These are phyloP conservation scores for Linderina pennispora DNA, from an alignment of 192 early-diverging fungal species.

Conservation along the genomic window DNA sequence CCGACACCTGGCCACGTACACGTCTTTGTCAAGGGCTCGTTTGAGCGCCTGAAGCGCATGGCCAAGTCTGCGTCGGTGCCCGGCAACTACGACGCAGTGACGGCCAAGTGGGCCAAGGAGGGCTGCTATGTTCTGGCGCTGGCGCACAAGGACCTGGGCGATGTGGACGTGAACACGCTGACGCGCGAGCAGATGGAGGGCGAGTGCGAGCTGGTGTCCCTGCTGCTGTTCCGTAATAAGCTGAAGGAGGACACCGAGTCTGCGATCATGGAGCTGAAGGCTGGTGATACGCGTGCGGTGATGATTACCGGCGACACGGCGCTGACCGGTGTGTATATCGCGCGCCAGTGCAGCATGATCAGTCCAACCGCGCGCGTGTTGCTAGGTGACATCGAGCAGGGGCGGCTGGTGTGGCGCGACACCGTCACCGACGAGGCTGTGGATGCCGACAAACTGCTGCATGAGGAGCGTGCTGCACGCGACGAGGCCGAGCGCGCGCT, in stretches of 20 bases:
- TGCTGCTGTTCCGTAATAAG: constrained; percentile 72
- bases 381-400: constrained; percentile 52
- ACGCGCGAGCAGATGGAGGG: constrained; percentile 58
- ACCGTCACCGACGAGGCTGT: constrained; percentile 48
- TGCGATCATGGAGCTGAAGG: constrained; percentile 60
- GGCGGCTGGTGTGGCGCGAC: constrained; percentile 52
- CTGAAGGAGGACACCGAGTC: constrained; percentile 64
- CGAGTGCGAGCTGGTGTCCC: constrained; percentile 48
- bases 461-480: neutral
- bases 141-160: constrained; percentile 57
- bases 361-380: constrained; percentile 42
- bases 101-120: constrained; percentile 55
- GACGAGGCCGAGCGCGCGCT: constrained; percentile 13
- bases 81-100: constrained; percentile 48
- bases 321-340: constrained; percentile 67
- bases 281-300: constrained; percentile 61
- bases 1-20: constrained; percentile 47
- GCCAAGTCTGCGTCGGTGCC: constrained; percentile 46
- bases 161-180: constrained; percentile 29
- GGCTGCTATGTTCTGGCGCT: constrained; percentile 80
- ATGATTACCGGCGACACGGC: constrained; percentile 85
- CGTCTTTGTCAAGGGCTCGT: constrained; percentile 75
- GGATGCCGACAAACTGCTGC: constrained; percentile 19
- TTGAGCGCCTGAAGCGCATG: constrained; percentile 60
- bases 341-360: constrained; percentile 61